Evolutionary conservation across 164 flowering plant genomes (phyloP).

Genomic region (Cinnamomum micranthum): DNA sequence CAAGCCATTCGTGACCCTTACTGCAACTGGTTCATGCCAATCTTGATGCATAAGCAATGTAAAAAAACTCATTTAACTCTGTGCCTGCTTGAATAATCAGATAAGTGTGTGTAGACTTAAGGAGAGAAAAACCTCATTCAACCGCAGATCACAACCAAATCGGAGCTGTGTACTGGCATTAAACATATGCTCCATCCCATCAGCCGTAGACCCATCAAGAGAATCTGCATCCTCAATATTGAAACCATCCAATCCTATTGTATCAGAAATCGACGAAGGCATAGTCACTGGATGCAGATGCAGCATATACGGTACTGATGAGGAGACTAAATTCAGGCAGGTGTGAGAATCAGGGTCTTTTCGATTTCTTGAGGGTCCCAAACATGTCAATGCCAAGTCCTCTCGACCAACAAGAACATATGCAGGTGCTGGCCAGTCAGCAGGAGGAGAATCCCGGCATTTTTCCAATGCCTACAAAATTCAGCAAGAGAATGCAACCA

Average conservation of each 20-base stretch:
- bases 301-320: constrained; percentile 87
- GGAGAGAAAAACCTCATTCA: constrained; percentile 69
- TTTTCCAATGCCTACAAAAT: constrained; percentile 69
- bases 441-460: constrained; percentile 92
- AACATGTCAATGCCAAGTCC: constrained; percentile 73
- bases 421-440: constrained; percentile 92
- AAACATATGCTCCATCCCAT: constrained; percentile 99
- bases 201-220: constrained; percentile 60
- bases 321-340: constrained; percentile 47
- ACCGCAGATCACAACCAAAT: constrained; percentile 86
- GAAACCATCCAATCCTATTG: constrained; percentile 45
- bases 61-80: background rate
- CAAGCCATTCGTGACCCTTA: too few species aligned
- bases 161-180: constrained; percentile 80
- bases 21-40: too few species aligned
- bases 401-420: constrained; percentile 96
- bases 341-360: constrained; percentile 40
- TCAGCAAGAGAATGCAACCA: background rate
- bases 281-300: constrained; percentile 80
- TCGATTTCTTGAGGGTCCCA: constrained; percentile 38
- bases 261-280: constrained; percentile 70
- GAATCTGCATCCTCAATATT: constrained; percentile 75
- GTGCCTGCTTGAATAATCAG: background rate
- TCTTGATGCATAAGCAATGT: background rate
- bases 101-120: background rate